Evolutionary conservation across 495 filamentous ascomycete species (phyloP), one percentile per base, ranked within the genome.

Genomic region (Xanthoparmelia taractica): DNA sequence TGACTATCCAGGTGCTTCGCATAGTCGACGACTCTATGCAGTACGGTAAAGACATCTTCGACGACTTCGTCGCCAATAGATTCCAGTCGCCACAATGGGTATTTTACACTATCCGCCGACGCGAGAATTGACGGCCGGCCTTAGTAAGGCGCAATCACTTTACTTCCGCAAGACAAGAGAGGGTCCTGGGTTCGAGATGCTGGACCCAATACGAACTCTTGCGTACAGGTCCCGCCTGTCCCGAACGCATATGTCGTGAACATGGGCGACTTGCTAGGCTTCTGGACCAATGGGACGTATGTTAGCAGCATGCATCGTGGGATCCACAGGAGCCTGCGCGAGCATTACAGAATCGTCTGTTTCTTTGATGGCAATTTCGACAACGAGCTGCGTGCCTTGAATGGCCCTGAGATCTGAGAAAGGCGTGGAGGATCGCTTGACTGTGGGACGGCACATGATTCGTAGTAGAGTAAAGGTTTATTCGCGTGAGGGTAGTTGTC

Each of bases 331-430:
- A 38, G 59, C n/a, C n/a, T n/a, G n/a, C n/a, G 67, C 29, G 66
- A 43, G 1, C 72, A 79, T 45, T 80, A 77, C 64, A 77, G 74
- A 45, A 66, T 78, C 7, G 73, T 79, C 0, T 79, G 77, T 64
- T 79, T 80, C 69, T 76, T 77, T 60, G 69, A 71, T 56, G 72
- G 72, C 11, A 75, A 74, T 58, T 40, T 72, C 47, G 72, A 75
- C n/a, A n/a, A n/a, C n/a, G n/a, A n/a, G n/a, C n/a, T n/a, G n/a
- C n/a, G n/a, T n/a, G n/a, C n/a, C n/a, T n/a, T n/a, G n/a, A n/a
- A n/a, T n/a, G n/a, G n/a, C n/a, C n/a, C n/a, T n/a, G n/a, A n/a
- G n/a, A n/a, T n/a, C n/a, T n/a, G n/a, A n/a, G n/a, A n/a, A n/a
- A n/a, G n/a, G n/a, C n/a, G n/a, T n/a, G n/a, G n/a, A n/a, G n/a